Conservation (phyloP, 2,329 filamentous ascomycete genomes). For the Cryphonectria carpinicola region DNA sequence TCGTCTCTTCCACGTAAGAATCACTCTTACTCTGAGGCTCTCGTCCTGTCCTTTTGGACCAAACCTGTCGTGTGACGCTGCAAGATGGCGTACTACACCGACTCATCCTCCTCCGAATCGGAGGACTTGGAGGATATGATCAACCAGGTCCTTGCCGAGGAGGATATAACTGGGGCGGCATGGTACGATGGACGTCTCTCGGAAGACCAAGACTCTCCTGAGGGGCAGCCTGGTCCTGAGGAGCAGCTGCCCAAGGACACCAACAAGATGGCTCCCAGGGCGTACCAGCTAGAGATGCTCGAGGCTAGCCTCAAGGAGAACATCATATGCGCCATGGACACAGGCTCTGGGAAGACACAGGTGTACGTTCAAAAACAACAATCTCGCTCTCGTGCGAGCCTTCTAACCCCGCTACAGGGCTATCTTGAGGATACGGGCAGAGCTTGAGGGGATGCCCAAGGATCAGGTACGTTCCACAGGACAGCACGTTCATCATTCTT, state of each 20-base stretch:
- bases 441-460: slow-evolving; percentile 58
- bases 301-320: slow-evolving; percentile 69
- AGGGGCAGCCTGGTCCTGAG: neutral
- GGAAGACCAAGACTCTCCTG: neutral
- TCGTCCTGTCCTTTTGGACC: neutral
- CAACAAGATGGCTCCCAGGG: slow-evolving; percentile 51
- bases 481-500: neutral
- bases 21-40: neutral
- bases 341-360: slow-evolving; percentile 78
- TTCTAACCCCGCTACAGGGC: slow-evolving; percentile 50
- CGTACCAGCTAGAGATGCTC: slow-evolving; percentile 79
- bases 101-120: slow-evolving; percentile 12
- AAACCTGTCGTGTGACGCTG: slow-evolving; percentile 9
- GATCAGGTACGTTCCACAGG: slow-evolving; percentile 52
- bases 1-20: slow-evolving; percentile 2
- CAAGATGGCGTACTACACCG: slow-evolving; percentile 26
- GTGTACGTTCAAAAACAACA: slow-evolving; percentile 56
- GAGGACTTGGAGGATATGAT: slow-evolving; percentile 66
- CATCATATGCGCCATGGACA: slow-evolving; percentile 79
- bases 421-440: slow-evolving; percentile 67
- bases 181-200: slow-evolving; percentile 8
- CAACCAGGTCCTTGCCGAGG: slow-evolving; percentile 79
- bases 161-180: slow-evolving; percentile 11
- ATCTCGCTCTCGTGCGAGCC: neutral
- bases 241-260: slow-evolving; percentile 2